These are phyloP conservation scores for Thozetella sp. DNA, from an alignment of 495 filamentous ascomycete genomes.

Conservation along the genomic window DNA sequence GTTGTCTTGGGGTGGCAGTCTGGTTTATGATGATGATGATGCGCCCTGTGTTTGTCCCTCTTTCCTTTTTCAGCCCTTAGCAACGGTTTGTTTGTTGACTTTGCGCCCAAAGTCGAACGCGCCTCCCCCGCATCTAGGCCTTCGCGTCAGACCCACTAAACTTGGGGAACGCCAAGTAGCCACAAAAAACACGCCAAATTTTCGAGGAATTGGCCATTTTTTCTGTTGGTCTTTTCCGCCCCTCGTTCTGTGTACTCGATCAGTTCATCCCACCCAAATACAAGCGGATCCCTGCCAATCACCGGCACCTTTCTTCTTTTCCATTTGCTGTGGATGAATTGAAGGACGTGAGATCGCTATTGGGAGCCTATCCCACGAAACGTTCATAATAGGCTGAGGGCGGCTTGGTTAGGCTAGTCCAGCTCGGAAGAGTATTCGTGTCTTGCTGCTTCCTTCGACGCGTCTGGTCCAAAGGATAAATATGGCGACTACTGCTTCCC, in stretches of 20 bases:
- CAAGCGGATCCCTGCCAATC: neutral
- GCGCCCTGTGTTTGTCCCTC: slow-evolving; percentile 9
- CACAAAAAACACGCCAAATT: neutral
- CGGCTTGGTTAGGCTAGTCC: neutral
- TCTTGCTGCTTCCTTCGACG: slow-evolving; percentile 6
- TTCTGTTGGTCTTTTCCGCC: neutral
- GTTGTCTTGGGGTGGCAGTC: slow-evolving; percentile 10
- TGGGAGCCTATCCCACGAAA: neutral
- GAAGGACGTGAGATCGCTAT: neutral
- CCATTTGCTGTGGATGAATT: neutral
- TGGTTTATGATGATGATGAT: slow-evolving; percentile 9
- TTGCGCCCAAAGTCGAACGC: slow-evolving; percentile 6
- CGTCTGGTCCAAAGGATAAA: neutral
- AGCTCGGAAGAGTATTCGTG: neutral
- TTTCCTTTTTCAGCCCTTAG: slow-evolving; percentile 28
- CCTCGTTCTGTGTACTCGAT: neutral
- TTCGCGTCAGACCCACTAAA: slow-evolving; percentile 15
- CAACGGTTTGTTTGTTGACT: slow-evolving; percentile 47
- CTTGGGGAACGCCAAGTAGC: neutral
- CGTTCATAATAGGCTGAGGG: neutral
- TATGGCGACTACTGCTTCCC: slow-evolving; percentile 22
- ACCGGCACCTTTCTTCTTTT: neutral
- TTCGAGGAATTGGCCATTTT: neutral
- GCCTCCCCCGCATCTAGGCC: slow-evolving; percentile 2
- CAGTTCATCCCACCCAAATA: slow-evolving; percentile 6